Conservation (phyloP, 164 flowering plant genomes). For the Platanus orientalis region DNA sequence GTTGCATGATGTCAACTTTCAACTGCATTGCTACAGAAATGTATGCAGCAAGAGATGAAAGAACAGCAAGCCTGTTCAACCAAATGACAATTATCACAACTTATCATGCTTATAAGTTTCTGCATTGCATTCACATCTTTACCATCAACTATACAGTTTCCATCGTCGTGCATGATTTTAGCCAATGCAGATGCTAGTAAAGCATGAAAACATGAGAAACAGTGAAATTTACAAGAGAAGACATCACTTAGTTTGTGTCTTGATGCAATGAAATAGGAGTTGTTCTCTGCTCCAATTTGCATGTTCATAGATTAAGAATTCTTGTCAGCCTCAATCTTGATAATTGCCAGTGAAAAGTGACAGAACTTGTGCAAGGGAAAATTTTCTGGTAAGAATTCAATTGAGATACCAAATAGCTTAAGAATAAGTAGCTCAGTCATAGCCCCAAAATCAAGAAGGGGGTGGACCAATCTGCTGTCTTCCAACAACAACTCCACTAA, state of each 20-base stretch:
- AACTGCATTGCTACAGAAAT: constrained; percentile 85
- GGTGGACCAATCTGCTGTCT: constrained; percentile 90
- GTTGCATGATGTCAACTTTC: constrained; percentile 95
- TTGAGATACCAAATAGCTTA: constrained; percentile 90
- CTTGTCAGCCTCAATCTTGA: constrained; percentile 86
- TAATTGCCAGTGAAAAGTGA: constrained; percentile 92
- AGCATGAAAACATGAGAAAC: constrained; percentile 97
- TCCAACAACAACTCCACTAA: constrained; percentile 91
- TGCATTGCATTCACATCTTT: constrained; percentile 98
- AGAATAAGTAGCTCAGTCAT: constrained; percentile 87
- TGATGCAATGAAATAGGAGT: constrained; percentile 87
- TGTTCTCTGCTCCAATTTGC: constrained; percentile 92
- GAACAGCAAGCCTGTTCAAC: constrained; percentile 97
- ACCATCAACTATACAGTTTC: constrained; percentile 72
- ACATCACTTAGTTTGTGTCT: constrained; percentile 94
- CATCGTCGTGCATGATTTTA: constrained; percentile 92
- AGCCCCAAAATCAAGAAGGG: constrained; percentile 98
- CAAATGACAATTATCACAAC: constrained; percentile 94
- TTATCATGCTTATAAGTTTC: constrained; percentile 98
- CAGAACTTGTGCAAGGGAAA: constrained; percentile 84
- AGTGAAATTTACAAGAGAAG: constrained; percentile 96
- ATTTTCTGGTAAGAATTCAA: constrained; percentile 95
- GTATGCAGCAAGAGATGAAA: constrained; percentile 91
- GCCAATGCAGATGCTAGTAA: constrained; percentile 94
- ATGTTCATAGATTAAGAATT: constrained; percentile 77